Conservation (phyloP, 345 rosid genomes). For the Corymbia maculata region DNA sequence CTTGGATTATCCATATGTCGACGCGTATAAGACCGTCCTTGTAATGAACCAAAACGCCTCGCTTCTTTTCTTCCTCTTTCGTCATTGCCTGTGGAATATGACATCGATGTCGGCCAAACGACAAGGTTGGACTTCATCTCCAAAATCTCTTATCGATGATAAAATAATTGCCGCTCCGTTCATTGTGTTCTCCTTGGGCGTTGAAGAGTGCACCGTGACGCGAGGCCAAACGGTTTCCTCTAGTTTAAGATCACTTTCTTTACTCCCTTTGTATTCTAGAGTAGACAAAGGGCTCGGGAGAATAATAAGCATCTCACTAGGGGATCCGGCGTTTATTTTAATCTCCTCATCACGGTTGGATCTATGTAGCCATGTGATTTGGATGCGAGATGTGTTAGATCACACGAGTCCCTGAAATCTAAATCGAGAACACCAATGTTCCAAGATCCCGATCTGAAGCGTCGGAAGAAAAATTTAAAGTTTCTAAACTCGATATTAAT, state of each 20-base stretch:
- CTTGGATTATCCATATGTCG: background rate
- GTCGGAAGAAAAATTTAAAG: background rate
- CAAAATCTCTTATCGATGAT: background rate
- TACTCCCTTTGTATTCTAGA: background rate
- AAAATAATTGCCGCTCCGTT: background rate
- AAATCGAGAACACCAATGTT: background rate
- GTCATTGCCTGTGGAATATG: background rate
- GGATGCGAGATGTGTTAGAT: background rate
- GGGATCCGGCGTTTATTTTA: background rate
- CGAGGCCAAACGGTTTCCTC: background rate
- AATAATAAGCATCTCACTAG: background rate
- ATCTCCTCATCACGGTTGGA: background rate
- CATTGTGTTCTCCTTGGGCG: background rate
- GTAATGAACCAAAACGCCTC: background rate
- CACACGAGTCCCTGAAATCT: background rate
- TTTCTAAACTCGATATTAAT: background rate
- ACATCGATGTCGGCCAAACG: background rate
- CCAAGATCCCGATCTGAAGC: fast-evolving
- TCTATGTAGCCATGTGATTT: background rate
- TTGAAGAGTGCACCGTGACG: background rate
- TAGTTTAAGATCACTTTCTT: background rate
- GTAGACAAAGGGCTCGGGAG: background rate
- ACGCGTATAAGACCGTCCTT: background rate
- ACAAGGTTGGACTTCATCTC: background rate
- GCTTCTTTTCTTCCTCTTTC: background rate